A percentile compares a stretch with the other conserved stretches of the same genome.
Evolutionary conservation across 306 rosid genomes (phyloP).

Genomic region (Prinsepia uniflora): DNA sequence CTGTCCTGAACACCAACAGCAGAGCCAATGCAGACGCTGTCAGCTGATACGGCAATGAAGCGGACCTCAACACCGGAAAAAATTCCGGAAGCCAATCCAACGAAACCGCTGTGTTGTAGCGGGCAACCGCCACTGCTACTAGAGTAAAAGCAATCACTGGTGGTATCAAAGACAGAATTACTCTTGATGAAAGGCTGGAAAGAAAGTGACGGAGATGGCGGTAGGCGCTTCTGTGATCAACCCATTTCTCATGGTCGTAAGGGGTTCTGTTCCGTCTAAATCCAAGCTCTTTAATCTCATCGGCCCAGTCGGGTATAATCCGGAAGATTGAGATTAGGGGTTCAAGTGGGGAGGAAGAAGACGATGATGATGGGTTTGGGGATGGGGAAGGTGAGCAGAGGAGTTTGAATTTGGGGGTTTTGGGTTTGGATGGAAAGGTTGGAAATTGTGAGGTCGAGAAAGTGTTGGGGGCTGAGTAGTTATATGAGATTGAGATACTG

Average conservation of each 20-base stretch:
- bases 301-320: constrained; percentile 77
- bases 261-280: constrained; percentile 49
- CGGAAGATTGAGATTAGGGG: constrained; percentile 39
- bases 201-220: constrained; percentile 77
- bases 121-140: constrained; percentile 54
- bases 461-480: constrained; percentile 38
- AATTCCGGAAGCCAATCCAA: constrained; percentile 46
- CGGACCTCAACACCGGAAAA: constrained; percentile 52
- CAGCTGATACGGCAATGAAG: constrained; percentile 76
- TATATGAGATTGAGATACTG: constrained; percentile 33
- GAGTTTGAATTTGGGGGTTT: constrained; percentile 19
- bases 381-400: constrained; percentile 21
- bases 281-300: constrained; percentile 63
- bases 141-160: constrained; percentile 67
- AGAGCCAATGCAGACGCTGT: constrained; percentile 89
- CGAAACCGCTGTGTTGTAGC: constrained; percentile 56
- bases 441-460: constrained; percentile 8
- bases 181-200: constrained; percentile 78
- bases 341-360: constrained; percentile 21
- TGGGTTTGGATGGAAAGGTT: constrained; percentile 29
- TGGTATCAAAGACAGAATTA: constrained; percentile 63
- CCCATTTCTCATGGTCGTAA: constrained; percentile 63
- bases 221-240: constrained; percentile 68
- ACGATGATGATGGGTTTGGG: constrained; percentile 10
- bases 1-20: constrained; percentile 77